A percentile compares a stretch with the other conserved stretches of the same genome.
Conservation (phyloP, 2,329 filamentous ascomycete genomes). For the Botrytis aclada region DNA sequence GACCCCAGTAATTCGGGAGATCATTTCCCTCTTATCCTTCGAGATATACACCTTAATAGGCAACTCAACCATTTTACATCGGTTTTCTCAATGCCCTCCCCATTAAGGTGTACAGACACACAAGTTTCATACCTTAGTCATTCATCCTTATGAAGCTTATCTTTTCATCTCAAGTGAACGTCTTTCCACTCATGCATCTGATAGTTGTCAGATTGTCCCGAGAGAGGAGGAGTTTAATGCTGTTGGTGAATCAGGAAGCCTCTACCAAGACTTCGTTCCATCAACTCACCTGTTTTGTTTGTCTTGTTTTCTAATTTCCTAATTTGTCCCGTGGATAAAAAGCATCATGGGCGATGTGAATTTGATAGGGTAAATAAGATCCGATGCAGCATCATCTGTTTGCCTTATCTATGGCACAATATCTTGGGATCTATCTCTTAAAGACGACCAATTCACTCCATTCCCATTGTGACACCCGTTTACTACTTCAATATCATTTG, state of each 20-base stretch:
- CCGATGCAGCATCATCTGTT: background rate
- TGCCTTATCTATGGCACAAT: conserved; percentile 17
- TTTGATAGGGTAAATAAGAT: conserved; percentile 13
- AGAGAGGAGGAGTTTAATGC: conserved; percentile 2
- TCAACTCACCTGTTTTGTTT: background rate
- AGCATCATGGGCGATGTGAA: background rate
- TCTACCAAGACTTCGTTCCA: background rate
- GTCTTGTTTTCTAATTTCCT: conserved; percentile 11
- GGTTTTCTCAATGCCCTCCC: background rate
- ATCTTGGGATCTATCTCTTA: background rate
- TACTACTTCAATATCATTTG: background rate
- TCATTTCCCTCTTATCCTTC: conserved; percentile 15
- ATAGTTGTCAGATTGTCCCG: conserved; percentile 1
- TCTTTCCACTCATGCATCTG: background rate
- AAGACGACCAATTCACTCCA: background rate
- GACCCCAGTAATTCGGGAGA: conserved; percentile 8
- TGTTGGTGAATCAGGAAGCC: background rate
- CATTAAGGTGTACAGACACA: background rate
- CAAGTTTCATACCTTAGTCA: background rate
- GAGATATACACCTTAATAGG: background rate
- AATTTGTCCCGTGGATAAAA: background rate
- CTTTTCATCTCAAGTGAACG: background rate
- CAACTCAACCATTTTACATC: background rate
- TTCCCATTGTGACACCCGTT: background rate
- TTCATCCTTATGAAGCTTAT: background rate